Evolutionary conservation across 768 basidiomycete genomes (phyloP).

Genomic region (Trametopsis cervina): DNA sequence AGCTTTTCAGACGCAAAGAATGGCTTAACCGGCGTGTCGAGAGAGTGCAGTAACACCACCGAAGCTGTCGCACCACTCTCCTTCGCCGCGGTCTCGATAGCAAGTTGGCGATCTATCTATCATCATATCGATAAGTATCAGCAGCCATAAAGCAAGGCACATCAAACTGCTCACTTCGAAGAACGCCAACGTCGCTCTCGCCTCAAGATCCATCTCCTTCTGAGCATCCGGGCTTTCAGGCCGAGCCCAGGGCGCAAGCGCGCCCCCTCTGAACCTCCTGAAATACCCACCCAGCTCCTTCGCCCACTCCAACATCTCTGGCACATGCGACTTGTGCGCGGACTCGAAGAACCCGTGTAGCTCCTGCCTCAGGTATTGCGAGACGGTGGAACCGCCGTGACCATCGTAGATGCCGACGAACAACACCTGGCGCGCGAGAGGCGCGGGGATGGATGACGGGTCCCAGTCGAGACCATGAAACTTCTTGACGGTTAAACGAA

Average conservation of each 20-base stretch:
- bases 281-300: slow-evolving; percentile 87
- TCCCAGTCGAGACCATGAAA: slow-evolving; percentile 67
- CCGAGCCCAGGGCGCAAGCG: slow-evolving; percentile 58
- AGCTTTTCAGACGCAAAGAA: slow-evolving; percentile 77
- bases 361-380: slow-evolving; percentile 79
- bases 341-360: slow-evolving; percentile 81
- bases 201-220: slow-evolving; percentile 61
- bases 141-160: background rate
- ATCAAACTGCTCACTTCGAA: slow-evolving; percentile 57
- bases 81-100: slow-evolving; percentile 61
- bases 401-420: slow-evolving; percentile 93
- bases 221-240: slow-evolving; percentile 20
- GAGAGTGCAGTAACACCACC: slow-evolving; percentile 82
- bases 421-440: slow-evolving; percentile 66
- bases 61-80: slow-evolving; percentile 88
- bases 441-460: slow-evolving; percentile 42
- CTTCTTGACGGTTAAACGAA: slow-evolving; percentile 57
- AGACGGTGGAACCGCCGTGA: slow-evolving; percentile 88
- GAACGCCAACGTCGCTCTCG: slow-evolving; percentile 81
- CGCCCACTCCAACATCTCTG: slow-evolving; percentile 70
- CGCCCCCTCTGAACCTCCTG: slow-evolving; percentile 80
- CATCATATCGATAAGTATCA: background rate
- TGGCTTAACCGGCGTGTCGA: slow-evolving; percentile 72
- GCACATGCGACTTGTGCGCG: slow-evolving; percentile 61
- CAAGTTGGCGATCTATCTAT: slow-evolving; percentile 74